Evolutionary conservation across 257 asterid species (phyloP).

Genomic region (Apocynum venetum): DNA sequence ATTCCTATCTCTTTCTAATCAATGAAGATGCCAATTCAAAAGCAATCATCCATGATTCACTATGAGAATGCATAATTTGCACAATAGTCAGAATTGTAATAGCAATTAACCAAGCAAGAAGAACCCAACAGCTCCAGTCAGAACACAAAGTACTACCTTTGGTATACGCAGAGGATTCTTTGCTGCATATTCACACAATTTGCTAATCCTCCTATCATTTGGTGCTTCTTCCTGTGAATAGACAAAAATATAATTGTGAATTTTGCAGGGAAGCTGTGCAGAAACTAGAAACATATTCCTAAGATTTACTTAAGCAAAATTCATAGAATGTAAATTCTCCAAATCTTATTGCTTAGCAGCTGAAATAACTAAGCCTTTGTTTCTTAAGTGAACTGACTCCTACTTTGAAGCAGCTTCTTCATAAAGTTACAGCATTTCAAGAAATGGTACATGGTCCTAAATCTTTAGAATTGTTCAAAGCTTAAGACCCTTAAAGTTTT

Average conservation of each 20-base stretch:
- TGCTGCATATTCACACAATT: slow-evolving; percentile 88
- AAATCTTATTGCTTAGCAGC: neutral
- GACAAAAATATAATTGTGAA: slow-evolving; percentile 10
- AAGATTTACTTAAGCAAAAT: neutral
- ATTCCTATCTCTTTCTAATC: slow-evolving; percentile 11
- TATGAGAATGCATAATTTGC: too few relatives aligned
- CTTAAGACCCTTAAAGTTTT: neutral
- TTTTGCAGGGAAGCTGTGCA: neutral
- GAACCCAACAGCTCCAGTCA: neutral
- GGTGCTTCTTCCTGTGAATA: slow-evolving; percentile 76
- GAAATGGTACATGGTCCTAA: neutral
- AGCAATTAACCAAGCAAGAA: neutral
- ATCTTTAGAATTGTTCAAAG: neutral
- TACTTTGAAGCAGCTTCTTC: neutral
- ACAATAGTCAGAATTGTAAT: neutral
- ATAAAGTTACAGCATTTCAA: neutral
- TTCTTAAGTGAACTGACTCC: neutral
- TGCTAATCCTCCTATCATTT: slow-evolving; percentile 86
- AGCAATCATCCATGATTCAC: neutral
- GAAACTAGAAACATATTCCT: neutral
- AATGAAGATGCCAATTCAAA: neutral
- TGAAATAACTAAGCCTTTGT: neutral
- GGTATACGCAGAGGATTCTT: slow-evolving; percentile 98
- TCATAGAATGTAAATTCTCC: neutral
- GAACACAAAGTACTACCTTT: slow-evolving; percentile 49